These are phyloP conservation scores for Biscogniauxia sp. DNA, from an alignment of 2,329 filamentous ascomycete genomes.

Conservation along the genomic window DNA sequence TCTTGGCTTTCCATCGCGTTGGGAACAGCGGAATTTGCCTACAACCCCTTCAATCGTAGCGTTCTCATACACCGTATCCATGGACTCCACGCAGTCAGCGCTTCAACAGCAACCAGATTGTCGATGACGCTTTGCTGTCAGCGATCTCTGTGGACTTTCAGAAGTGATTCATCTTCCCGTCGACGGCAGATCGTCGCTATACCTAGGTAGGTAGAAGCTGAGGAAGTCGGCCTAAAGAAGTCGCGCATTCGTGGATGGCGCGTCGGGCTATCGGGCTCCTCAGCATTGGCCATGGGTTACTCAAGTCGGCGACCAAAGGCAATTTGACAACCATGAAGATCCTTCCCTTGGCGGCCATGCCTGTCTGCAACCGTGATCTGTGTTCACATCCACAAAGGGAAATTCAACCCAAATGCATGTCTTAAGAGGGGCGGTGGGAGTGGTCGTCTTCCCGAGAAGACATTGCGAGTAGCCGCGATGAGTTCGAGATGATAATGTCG, in stretches of 20 bases:
- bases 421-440: conserved; percentile 15
- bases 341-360: conserved; percentile 21
- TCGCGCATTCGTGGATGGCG: conserved; percentile 20
- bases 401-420: conserved; percentile 15
- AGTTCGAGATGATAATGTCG: conserved; percentile 8
- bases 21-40: conserved; percentile 17
- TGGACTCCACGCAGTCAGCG: conserved; percentile 12
- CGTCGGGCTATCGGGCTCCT: conserved; percentile 21
- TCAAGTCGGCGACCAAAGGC: conserved; percentile 25
- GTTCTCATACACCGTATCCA: background rate
- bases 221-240: conserved; percentile 5
- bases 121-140: conserved; percentile 5
- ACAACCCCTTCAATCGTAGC: conserved; percentile 5
- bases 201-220: too few species aligned
- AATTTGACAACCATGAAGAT: conserved; percentile 25
- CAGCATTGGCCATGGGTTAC: conserved; percentile 16
- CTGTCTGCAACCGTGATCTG: conserved; percentile 18
- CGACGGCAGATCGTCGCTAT: conserved; percentile 21
- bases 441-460: conserved; percentile 16
- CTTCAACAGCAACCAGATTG: conserved; percentile 13
- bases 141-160: background rate
- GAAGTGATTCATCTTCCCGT: conserved; percentile 7
- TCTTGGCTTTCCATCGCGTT: conserved; percentile 15
- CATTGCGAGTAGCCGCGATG: conserved; percentile 15
- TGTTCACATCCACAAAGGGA: conserved; percentile 18